These are phyloP conservation scores for Puccinia horiana DNA, from an alignment of 1,284 basidiomycete genomes.

Conservation along the genomic window DNA sequence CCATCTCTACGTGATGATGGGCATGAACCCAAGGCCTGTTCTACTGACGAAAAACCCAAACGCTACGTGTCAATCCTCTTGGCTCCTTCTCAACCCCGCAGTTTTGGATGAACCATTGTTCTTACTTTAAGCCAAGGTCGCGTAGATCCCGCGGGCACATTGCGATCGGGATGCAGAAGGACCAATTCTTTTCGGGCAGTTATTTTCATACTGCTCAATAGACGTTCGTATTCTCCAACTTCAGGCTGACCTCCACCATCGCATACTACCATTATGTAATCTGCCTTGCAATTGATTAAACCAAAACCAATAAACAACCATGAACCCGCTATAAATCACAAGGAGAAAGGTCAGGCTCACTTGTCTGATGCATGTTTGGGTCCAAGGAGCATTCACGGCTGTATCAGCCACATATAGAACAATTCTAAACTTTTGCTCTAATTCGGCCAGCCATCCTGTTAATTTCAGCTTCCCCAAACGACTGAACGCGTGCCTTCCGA, in stretches of 20 bases:
- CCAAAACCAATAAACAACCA: neutral
- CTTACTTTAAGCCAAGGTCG: slow-evolving; percentile 89
- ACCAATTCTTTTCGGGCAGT: slow-evolving; percentile 96
- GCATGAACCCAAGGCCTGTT: slow-evolving; percentile 91
- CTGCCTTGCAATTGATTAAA: slow-evolving; percentile 67
- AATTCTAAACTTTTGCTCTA: slow-evolving; percentile 84
- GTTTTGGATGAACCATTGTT: neutral
- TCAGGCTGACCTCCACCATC: slow-evolving; percentile 70
- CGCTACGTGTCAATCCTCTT: neutral
- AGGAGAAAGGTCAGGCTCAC: slow-evolving; percentile 60
- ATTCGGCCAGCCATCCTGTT: slow-evolving; percentile 88
- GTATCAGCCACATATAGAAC: slow-evolving; percentile 94
- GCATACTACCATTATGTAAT: slow-evolving; percentile 94
- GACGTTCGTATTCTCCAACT: slow-evolving; percentile 68
- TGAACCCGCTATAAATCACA: neutral
- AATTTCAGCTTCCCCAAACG: slow-evolving; percentile 92
- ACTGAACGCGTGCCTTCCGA: slow-evolving; percentile 88
- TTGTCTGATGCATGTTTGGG: slow-evolving; percentile 92
- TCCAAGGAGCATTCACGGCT: slow-evolving; percentile 87
- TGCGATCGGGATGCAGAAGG: slow-evolving; percentile 85
- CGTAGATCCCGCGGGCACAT: slow-evolving; percentile 85
- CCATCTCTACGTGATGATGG: slow-evolving; percentile 84
- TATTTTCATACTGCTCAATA: slow-evolving; percentile 90
- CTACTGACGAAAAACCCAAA: slow-evolving; percentile 60
- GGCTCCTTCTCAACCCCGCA: neutral